phyloP scores from a whole-genome alignment of 257 asterid genomes.

The Nicotiana tabacum region DNA sequence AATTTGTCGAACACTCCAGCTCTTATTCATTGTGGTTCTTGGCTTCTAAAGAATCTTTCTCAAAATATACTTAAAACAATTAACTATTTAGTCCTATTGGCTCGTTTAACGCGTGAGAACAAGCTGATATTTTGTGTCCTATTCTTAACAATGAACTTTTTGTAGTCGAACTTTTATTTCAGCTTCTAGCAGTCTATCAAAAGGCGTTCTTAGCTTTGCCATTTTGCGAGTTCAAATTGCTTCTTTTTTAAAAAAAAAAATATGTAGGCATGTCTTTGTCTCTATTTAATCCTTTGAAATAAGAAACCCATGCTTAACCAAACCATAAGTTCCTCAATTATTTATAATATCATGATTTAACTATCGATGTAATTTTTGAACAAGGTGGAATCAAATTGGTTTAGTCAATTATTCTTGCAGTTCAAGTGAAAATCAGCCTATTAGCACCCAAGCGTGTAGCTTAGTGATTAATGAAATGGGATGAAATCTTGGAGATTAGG shows the following conservation, averaged over 20 bases:
- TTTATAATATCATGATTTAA: background rate
- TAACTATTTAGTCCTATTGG: background rate
- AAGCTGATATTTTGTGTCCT: background rate
- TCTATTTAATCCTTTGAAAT: background rate
- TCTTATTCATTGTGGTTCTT: conserved; percentile 2
- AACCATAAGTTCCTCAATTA: background rate
- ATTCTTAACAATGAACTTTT: background rate
- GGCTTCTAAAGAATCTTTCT: background rate
- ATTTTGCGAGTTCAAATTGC: background rate
- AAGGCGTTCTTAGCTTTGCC: conserved; percentile 1
- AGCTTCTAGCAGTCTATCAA: conserved; percentile 1
- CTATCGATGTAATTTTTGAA: background rate
- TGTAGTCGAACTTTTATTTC: background rate
- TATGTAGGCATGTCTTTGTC: background rate
- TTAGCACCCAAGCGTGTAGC: too few relatives aligned
- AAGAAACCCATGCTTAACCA: background rate
- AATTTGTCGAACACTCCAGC: background rate
- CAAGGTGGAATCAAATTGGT: background rate
- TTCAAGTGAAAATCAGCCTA: background rate
- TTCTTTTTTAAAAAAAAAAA: background rate
- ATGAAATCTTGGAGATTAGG: too few relatives aligned
- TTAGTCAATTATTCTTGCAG: background rate
- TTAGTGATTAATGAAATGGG: too few relatives aligned
- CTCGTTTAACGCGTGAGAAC: background rate
- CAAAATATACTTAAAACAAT: background rate